phyloP scores from a whole-genome alignment of 1,139 yeast species.

The Geotrichum klebahnii region DNA sequence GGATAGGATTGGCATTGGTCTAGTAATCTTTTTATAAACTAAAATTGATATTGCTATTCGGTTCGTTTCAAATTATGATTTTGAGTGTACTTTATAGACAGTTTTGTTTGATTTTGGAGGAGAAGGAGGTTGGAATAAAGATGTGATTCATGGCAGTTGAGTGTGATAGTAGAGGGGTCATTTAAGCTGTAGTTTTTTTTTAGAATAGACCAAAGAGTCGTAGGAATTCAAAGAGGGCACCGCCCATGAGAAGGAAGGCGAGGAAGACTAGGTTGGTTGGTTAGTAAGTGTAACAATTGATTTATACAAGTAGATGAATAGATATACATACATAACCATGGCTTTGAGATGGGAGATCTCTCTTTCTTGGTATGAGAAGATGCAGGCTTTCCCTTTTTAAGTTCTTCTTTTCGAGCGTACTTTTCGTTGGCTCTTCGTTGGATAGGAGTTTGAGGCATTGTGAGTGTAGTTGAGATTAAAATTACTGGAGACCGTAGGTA shows the following conservation, averaged over 20 bases:
- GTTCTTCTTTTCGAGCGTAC: conserved; percentile 69
- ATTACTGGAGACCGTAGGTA: not conserved
- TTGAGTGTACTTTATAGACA: too few species aligned
- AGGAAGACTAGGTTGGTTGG: conserved; percentile 34
- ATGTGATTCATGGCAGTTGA: not conserved
- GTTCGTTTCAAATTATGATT: too few species aligned
- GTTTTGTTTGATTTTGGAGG: not conserved
- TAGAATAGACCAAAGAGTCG: conserved; percentile 33
- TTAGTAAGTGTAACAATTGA: not conserved
- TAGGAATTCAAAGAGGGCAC: conserved; percentile 70
- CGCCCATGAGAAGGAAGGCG: conserved; percentile 73
- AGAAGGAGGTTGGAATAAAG: not conserved
- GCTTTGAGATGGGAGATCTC: conserved; percentile 50
- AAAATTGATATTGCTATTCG: too few species aligned
- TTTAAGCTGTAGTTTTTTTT: not conserved
- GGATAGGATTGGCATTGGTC: too few species aligned
- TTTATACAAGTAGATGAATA: not conserved
- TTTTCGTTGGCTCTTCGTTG: conserved; percentile 82
- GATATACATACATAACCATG: conserved; percentile 53
- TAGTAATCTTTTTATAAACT: too few species aligned
- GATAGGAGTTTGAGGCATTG: conserved; percentile 61
- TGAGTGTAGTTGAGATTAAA: not conserved
- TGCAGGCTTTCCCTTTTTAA: conserved; percentile 58
- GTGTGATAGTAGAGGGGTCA: too few species aligned
- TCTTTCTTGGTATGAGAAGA: conserved; percentile 46